Percentiles rank a stretch among this genome's conserved stretches.
phyloP scores from a whole-genome alignment of 345 rosid genomes.

The Eucalyptus shirleyi region DNA sequence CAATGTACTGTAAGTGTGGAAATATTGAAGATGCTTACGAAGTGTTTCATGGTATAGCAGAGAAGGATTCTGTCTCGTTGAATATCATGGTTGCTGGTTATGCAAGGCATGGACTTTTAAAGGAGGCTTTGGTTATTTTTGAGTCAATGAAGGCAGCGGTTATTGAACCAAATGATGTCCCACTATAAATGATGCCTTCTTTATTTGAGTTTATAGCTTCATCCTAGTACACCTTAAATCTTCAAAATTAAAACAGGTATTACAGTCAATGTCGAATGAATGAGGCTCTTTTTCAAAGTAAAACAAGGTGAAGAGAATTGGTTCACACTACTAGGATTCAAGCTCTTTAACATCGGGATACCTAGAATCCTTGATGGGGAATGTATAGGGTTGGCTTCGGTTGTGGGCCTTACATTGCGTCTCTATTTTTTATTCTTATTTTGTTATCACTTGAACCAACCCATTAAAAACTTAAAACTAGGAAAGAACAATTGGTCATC shows the following conservation, averaged over 20 bases:
- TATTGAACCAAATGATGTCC: conserved; percentile 10
- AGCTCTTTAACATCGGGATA: neutral
- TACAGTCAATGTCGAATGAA: neutral
- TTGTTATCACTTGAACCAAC: neutral
- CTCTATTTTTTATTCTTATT: neutral
- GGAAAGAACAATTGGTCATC: neutral
- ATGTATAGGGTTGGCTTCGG: neutral
- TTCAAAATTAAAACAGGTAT: neutral
- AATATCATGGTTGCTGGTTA: conserved; percentile 17
- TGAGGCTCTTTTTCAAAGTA: neutral
- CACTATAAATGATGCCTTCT: neutral
- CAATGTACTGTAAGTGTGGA: conserved; percentile 16
- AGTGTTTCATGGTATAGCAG: conserved; percentile 3
- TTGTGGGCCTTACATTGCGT: neutral
- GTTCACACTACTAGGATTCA: neutral
- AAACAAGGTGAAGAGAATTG: neutral
- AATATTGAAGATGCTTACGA: conserved; percentile 8
- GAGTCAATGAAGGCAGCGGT: neutral
- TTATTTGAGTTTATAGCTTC: neutral
- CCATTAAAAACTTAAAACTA: neutral
- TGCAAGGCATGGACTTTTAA: conserved; percentile 11
- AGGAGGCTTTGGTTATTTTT: conserved; percentile 4
- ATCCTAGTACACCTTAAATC: neutral
- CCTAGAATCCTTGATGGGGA: neutral
- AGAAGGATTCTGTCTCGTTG: conserved; percentile 13